Percentiles rank a stretch among this genome's conserved stretches.
These are phyloP conservation scores for Pseudoperonospora humuli DNA, from an alignment of 352 stramenopile species.

Conservation along the genomic window DNA sequence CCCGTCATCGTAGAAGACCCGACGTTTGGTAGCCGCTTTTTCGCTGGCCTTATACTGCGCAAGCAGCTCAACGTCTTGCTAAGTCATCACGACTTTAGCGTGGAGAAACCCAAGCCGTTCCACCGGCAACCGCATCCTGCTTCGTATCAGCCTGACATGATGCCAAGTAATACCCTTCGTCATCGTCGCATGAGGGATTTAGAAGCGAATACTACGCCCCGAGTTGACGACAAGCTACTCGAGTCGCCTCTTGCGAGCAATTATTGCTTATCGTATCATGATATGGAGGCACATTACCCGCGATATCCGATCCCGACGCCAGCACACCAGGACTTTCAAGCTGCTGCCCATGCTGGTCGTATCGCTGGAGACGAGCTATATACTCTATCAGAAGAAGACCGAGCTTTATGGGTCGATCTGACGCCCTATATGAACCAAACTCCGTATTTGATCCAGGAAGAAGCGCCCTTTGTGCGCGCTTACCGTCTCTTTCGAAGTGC, in stretches of 20 bases:
- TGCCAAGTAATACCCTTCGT: slow-evolving; percentile 17
- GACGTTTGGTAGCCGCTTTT: slow-evolving; percentile 75
- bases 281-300: slow-evolving; percentile 81
- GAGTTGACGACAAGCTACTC: slow-evolving; percentile 40
- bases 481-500: slow-evolving; percentile 96
- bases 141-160: slow-evolving; percentile 30
- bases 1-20: slow-evolving; percentile 82
- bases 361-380: slow-evolving; percentile 38
- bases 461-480: slow-evolving; percentile 90
- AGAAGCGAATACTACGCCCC: slow-evolving; percentile 26
- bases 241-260: slow-evolving; percentile 24
- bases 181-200: slow-evolving; percentile 18
- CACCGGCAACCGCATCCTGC: slow-evolving; percentile 51
- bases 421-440: slow-evolving; percentile 97
- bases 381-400: slow-evolving; percentile 70
- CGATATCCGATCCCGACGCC: slow-evolving; percentile 63
- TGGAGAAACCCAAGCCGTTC: slow-evolving; percentile 69
- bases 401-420: slow-evolving; percentile 91
- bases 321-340: slow-evolving; percentile 26
- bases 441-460: slow-evolving; percentile 93
- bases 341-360: slow-evolving; percentile 17
- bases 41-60: slow-evolving; percentile 70
- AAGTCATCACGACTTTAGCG: slow-evolving; percentile 52
- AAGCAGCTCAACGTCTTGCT: slow-evolving; percentile 80
- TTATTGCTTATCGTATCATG: slow-evolving; percentile 68